Conservation (phyloP, 2,329 filamentous ascomycete species). For the Rutstroemia sp. region DNA sequence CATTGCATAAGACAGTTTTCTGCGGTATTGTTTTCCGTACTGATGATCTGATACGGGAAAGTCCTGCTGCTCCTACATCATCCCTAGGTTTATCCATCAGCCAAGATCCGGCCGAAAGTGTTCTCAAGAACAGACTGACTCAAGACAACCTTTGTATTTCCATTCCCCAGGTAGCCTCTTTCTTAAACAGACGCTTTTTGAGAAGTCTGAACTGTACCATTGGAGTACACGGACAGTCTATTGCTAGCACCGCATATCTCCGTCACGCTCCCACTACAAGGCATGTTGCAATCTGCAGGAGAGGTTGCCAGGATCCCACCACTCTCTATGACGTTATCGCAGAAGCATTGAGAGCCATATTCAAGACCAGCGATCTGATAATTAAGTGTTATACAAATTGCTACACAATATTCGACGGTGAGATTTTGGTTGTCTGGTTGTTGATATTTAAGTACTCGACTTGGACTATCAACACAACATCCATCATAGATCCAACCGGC, state of each 20-base stretch:
- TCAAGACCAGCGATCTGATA: conserved; percentile 18
- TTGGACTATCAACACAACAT: conserved; percentile 19
- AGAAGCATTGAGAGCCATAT: conserved; percentile 21
- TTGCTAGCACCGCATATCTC: conserved; percentile 30
- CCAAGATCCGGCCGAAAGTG: neutral
- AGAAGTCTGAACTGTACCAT: conserved; percentile 15
- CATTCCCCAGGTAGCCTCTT: conserved; percentile 23
- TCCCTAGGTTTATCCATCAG: conserved; percentile 26
- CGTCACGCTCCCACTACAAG: conserved; percentile 23
- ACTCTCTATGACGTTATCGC: conserved; percentile 23
- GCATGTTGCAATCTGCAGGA: conserved; percentile 27
- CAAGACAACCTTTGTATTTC: conserved; percentile 33
- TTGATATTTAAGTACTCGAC: conserved; percentile 16
- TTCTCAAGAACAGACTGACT: conserved; percentile 40
- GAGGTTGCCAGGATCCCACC: conserved; percentile 18
- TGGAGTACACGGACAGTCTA: conserved; percentile 23
- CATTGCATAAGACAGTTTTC: conserved; percentile 19
- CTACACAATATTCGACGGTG: conserved; percentile 28
- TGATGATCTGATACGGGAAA: conserved; percentile 22
- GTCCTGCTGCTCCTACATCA: conserved; percentile 12
- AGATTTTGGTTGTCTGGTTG: conserved; percentile 13
- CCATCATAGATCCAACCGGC: conserved; percentile 20
- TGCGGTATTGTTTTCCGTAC: conserved; percentile 15
- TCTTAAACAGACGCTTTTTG: conserved; percentile 18
- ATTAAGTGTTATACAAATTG: conserved; percentile 22